Base-by-base conservation (phyloP, 2,329 filamentous ascomycete genomes). In the Grosmannia huntii region DNA sequence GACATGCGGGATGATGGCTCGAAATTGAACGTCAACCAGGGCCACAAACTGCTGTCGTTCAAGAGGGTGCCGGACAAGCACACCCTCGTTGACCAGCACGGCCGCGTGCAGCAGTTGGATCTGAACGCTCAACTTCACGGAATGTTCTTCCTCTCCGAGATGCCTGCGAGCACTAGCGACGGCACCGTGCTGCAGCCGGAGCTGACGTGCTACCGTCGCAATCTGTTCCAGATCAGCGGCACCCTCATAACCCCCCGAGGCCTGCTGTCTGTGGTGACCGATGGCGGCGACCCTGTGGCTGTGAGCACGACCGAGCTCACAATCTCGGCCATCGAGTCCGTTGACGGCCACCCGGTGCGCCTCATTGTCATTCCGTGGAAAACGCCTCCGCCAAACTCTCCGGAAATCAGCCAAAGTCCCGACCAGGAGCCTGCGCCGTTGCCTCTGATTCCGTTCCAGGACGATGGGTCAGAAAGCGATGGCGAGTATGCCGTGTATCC, bases 311-410 rank as follows among this genome's bases (percentile, higher is more conserved):
- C 92, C 70, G 91, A 97, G 69, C 83, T 96, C 57, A 85, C 86
- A 57, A 89, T 97, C 53, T 95, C 90, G 5, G 92, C 92, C 10
- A 95, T 90, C 54, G 92, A 97, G 70, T 96, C 92, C 1, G 90
- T 96, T 19, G 92, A 97, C 69, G 89, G 90, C 38, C 92, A 96
- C 65, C 76, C 88, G 0, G 90, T 96, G 50, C 92, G 95, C 65
- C 85, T 97, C 62, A 96, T 97, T 62, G 94, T 94, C 9, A 95
- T 97, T 60, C 92, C 92, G 1, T 97, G 92, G 92, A 97, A 97
- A 76, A 96, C 91, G 2, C 91, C 90, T 1, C 89, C 87, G 31
- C 89, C 88, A 55, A 89, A 86, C 71, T 83, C 85, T 4, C 79
- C 83, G n/a, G 82, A 86, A 62, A 76, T 84, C 60, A 78, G 73